These are phyloP conservation scores for Begonia loranthoides DNA, from an alignment of 306 rosid genomes.

Conservation along the genomic window DNA sequence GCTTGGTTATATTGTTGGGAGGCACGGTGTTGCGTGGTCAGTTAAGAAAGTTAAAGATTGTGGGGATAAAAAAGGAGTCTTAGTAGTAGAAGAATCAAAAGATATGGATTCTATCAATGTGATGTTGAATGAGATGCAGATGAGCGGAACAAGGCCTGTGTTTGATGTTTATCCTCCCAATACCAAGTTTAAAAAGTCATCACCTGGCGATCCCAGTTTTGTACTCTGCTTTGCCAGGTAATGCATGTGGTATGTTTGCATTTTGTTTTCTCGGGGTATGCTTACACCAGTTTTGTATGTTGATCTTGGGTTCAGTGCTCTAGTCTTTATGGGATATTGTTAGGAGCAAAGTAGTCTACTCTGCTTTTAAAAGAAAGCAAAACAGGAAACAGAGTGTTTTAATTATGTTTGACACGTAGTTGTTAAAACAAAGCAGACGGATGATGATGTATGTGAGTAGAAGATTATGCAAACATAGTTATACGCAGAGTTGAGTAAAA, in stretches of 20 bases:
- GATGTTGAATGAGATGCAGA: constrained; percentile 33
- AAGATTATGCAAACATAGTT: background rate
- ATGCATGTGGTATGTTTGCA: constrained; percentile 10
- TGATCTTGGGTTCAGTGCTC: no score
- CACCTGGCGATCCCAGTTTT: constrained; percentile 60
- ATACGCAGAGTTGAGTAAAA: background rate
- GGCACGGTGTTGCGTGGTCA: constrained; percentile 53
- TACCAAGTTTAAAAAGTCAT: constrained; percentile 66
- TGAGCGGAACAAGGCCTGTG: constrained; percentile 33
- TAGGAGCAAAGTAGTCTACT: no score
- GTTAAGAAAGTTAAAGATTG: constrained; percentile 26
- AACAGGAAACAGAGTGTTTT: no score
- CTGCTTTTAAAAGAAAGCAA: no score
- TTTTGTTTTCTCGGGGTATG: background rate
- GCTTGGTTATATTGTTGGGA: constrained; percentile 62
- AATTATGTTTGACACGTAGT: no score
- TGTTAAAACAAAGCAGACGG: no score
- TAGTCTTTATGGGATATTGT: no score
- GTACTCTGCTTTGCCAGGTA: constrained; percentile 60
- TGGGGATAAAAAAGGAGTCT: constrained; percentile 15
- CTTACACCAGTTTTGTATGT: no score
- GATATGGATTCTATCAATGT: constrained; percentile 19
- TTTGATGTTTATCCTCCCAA: constrained; percentile 75
- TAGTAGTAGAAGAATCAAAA: constrained; percentile 14
- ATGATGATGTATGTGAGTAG: no score